Evolutionary conservation across 192 early-diverging fungal genomes (phyloP).

Genomic region (Mortierella hygrophila): DNA sequence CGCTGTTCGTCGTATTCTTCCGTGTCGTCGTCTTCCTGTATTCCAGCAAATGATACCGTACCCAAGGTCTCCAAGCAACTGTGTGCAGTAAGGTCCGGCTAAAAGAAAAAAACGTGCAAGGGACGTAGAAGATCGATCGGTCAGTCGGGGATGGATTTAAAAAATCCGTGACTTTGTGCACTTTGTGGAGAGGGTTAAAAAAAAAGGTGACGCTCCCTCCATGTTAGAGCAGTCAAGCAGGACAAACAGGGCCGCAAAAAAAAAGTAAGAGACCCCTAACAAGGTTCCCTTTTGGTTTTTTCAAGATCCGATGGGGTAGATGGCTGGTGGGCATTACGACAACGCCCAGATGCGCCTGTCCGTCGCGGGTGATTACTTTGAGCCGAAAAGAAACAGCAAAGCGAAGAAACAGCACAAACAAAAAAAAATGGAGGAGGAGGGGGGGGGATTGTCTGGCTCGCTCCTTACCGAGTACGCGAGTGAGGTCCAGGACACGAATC

Average conservation of each 20-base stretch:
- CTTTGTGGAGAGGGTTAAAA: not conserved
- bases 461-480: slow-evolving; percentile 68
- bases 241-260: too few relatives aligned
- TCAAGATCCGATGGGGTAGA: too few relatives aligned
- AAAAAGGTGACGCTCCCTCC: not conserved
- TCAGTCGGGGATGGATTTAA: not conserved
- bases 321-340: too few relatives aligned
- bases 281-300: too few relatives aligned
- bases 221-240: too few relatives aligned
- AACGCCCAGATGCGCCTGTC: too few relatives aligned
- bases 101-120: slow-evolving; percentile 1
- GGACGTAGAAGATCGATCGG: not conserved
- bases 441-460: not conserved
- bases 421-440: not conserved
- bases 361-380: too few relatives aligned
- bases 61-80: slow-evolving; percentile 81
- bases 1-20: not conserved
- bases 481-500: slow-evolving; percentile 78
- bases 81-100: slow-evolving; percentile 83
- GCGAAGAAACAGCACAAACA: not conserved
- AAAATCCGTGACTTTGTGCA: not conserved
- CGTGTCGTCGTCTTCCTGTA: not conserved
- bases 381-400: too few relatives aligned
- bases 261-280: too few relatives aligned
- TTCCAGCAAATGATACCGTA: slow-evolving; percentile 14